Evolutionary conservation across 78 protist species (phyloP), one percentile per base, ranked within the genome.

Genomic region (Dictyostelium firmibasis): DNA sequence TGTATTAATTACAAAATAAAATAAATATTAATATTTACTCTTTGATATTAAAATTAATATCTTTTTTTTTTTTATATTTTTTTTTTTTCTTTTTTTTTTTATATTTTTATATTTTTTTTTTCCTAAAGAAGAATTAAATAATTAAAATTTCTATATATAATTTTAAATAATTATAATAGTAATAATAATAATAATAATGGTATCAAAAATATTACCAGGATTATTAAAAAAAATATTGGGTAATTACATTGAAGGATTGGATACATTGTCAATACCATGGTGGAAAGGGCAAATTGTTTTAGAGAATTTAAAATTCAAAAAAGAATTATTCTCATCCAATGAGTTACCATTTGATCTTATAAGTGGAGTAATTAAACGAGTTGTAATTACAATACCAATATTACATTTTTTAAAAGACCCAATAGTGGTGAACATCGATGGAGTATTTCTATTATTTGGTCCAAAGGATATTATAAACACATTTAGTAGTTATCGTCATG

Each of bases 231-330:
- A 88, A 70, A 13, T 88, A 88, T 67, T 88, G 20, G 36, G 93
- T 43, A 41, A 47, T 16, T 88, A 88, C 35, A 79, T 88, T 13
- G 93, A 88, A 27, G 82, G 82, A 33, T 57, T 88, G 41, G 93
- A 88, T 79, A 47, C 85, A 67, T 41, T 88, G 9, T 78, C 86
- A 3, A 79, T 88, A 31, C 93, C 93, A 43, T 88, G 81, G 38
- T 88, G 93, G 93, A 88, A 88, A 36, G 93, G 93, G 0, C 86
- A 88, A 23, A 79, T 88, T 43, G 86, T 78, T 6, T 67, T 88
- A 62, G 93, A 88, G 81, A 88, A 88, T 79, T 88, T 88, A 67
- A 76, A 72, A 43, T 64, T 88, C 3, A 78, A 79, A 36, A 88
- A 67, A 60, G 93, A 88, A 5, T 25, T 78, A 20, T 88, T 88